These are phyloP conservation scores for Leishmania martiniquensis DNA, from an alignment of 208 protist species.

Conservation along the genomic window DNA sequence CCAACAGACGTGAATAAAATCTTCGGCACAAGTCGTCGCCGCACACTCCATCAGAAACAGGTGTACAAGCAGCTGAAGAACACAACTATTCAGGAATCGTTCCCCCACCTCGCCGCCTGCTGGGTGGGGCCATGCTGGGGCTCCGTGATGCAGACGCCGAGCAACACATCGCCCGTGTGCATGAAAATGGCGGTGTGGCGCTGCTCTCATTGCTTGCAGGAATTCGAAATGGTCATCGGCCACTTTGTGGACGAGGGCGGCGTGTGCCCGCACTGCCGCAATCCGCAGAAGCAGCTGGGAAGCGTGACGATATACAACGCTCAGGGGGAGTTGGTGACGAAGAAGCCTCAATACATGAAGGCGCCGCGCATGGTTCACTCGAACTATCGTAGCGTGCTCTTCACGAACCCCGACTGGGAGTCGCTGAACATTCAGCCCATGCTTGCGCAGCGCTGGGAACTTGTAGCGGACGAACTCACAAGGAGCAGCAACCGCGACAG, in stretches of 20 bases:
- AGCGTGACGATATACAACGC: constrained; percentile 21
- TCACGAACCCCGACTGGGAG: constrained; percentile 86
- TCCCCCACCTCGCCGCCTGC: constrained; percentile 85
- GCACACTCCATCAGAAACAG: constrained; percentile 52
- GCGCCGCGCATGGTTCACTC: constrained; percentile 88
- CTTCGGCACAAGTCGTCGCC: constrained; percentile 56
- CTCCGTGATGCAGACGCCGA: constrained; percentile 82
- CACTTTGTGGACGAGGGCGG: constrained; percentile 77
- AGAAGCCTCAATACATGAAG: constrained; percentile 45
- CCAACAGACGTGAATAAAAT: constrained; percentile 47
- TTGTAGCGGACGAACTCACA: constrained; percentile 56
- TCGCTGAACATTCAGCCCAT: constrained; percentile 86
- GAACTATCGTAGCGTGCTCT: constrained; percentile 82
- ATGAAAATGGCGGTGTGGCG: constrained; percentile 82
- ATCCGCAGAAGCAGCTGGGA: constrained; percentile 53
- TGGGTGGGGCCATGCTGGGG: constrained; percentile 91
- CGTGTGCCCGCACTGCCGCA: constrained; percentile 81
- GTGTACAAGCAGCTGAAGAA: constrained; percentile 68
- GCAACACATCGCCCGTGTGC: constrained; percentile 68
- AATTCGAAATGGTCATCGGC: constrained; percentile 82
- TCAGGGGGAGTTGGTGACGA: constrained; percentile 27
- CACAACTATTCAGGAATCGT: constrained; percentile 68
- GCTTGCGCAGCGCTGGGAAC: constrained; percentile 87
- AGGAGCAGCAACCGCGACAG: constrained; percentile 13
- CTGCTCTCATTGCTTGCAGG: constrained; percentile 74